These are phyloP conservation scores for Xanthoconium stramineum DNA, from an alignment of 768 basidiomycete genomes.

Conservation along the genomic window DNA sequence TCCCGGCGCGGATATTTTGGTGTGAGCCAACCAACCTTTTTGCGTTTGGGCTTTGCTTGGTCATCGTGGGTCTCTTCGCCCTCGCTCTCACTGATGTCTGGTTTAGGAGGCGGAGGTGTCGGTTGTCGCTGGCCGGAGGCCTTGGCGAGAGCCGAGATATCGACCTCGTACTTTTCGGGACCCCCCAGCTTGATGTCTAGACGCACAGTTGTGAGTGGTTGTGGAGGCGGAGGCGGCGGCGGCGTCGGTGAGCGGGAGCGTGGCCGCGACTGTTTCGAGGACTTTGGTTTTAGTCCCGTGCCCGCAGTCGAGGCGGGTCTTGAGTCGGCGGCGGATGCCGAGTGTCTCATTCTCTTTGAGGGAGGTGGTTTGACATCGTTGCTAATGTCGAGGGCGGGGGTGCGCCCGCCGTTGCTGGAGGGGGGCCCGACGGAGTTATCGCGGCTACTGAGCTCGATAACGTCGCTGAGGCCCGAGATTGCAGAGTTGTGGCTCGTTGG, in stretches of 20 bases:
- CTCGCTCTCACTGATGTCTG: constrained; percentile 56
- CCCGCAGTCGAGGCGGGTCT: constrained; percentile 31
- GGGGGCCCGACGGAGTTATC: constrained; percentile 26
- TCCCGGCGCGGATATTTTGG: no score
- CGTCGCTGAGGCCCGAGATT: constrained; percentile 18
- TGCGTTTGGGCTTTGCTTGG: constrained; percentile 33
- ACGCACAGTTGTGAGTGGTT: constrained; percentile 58
- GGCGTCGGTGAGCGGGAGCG: constrained; percentile 55
- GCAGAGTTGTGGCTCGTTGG: constrained; percentile 14
- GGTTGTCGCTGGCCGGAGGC: constrained; percentile 62
- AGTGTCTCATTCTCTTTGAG: constrained; percentile 28
- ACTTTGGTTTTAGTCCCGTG: constrained; percentile 50
- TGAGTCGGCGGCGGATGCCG: constrained; percentile 22
- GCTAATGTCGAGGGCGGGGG: constrained; percentile 13
- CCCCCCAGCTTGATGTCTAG: constrained; percentile 70
- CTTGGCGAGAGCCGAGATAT: constrained; percentile 56
- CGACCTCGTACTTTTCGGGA: constrained; percentile 71
- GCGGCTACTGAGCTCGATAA: constrained; percentile 30
- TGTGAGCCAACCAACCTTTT: constrained; percentile 29
- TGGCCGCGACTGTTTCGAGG: constrained; percentile 40
- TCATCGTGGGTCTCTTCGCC: constrained; percentile 42
- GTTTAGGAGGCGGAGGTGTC: constrained; percentile 49
- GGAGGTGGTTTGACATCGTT: constrained; percentile 28
- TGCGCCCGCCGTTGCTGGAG: constrained; percentile 14
- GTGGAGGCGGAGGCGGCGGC: constrained; percentile 42